Conservation (phyloP, 108 stramenopile genomes). For the Nitzschia sp. region DNA sequence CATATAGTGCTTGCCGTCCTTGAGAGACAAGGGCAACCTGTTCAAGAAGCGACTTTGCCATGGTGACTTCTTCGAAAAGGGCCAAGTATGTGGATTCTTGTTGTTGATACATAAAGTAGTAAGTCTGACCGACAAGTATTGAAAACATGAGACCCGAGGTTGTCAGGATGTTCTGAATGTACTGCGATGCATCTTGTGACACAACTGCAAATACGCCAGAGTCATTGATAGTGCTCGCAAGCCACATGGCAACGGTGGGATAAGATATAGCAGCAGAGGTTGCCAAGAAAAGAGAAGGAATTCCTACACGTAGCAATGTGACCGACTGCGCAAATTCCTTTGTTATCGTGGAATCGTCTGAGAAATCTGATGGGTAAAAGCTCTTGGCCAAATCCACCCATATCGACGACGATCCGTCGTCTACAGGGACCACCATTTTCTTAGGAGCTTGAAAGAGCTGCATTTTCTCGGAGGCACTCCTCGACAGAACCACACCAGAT, state of each 20-base stretch:
- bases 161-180: constrained; percentile 87
- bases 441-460: background rate
- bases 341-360: constrained; percentile 10
- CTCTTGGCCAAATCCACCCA: constrained; percentile 25
- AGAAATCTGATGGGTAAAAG: constrained; percentile 15
- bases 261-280: constrained; percentile 50
- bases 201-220: constrained; percentile 79
- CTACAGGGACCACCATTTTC: background rate
- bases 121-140: constrained; percentile 85
- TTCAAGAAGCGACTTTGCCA: constrained; percentile 81
- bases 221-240: constrained; percentile 72
- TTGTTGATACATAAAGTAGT: constrained; percentile 88
- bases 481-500: too few species aligned
- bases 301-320: constrained; percentile 46
- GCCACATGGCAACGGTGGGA: constrained; percentile 46
- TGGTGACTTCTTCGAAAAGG: constrained; percentile 84
- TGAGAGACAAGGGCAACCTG: constrained; percentile 86
- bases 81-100: constrained; percentile 85
- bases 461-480: too few species aligned
- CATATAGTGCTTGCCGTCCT: constrained; percentile 70
- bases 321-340: constrained; percentile 30
- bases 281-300: constrained; percentile 61
- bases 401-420: constrained; percentile 4
- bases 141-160: constrained; percentile 74
- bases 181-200: constrained; percentile 78